These are phyloP conservation scores for Neonectria neomacrospora DNA, from an alignment of 2,329 filamentous ascomycete species.

Conservation along the genomic window DNA sequence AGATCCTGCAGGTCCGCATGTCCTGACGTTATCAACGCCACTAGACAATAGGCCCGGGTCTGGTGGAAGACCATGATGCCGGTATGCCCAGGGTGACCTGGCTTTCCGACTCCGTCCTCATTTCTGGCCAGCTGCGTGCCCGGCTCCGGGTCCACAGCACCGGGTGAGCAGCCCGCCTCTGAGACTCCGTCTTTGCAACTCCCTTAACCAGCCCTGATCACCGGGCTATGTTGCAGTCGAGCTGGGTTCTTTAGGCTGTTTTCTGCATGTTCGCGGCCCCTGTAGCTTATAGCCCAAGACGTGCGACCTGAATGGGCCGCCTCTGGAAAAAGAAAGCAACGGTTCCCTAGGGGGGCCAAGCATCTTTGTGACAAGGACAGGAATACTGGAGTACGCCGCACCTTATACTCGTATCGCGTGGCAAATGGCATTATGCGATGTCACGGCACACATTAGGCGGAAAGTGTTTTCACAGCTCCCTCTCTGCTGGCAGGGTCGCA, in stretches of 20 bases:
- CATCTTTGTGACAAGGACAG: neutral
- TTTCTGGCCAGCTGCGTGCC: conserved; percentile 8
- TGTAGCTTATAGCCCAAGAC: conserved; percentile 4
- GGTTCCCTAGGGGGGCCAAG: neutral
- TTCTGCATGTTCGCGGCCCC: conserved; percentile 1
- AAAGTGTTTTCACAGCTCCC: neutral
- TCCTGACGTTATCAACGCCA: neutral
- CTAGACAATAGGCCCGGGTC: conserved; percentile 1
- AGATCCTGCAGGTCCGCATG: neutral
- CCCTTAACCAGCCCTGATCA: conserved; percentile 2
- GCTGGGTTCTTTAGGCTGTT: neutral
- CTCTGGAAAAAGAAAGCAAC: conserved; percentile 6
- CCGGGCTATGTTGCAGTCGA: conserved; percentile 13
- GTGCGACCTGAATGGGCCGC: neutral
- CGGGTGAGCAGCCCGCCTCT: conserved; percentile 1
- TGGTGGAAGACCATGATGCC: neutral
- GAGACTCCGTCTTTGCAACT: conserved; percentile 1
- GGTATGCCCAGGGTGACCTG: conserved; percentile 10
- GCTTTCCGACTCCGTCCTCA: neutral
- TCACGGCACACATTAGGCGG: neutral
- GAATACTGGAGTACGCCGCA: neutral
- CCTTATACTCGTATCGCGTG: neutral
- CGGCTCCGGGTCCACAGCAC: conserved; percentile 16
- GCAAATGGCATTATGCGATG: conserved; percentile 5
- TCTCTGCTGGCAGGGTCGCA: neutral